phyloP scores from a whole-genome alignment of 2,329 filamentous ascomycete genomes.

The Rhinocladiella mackenziei region DNA sequence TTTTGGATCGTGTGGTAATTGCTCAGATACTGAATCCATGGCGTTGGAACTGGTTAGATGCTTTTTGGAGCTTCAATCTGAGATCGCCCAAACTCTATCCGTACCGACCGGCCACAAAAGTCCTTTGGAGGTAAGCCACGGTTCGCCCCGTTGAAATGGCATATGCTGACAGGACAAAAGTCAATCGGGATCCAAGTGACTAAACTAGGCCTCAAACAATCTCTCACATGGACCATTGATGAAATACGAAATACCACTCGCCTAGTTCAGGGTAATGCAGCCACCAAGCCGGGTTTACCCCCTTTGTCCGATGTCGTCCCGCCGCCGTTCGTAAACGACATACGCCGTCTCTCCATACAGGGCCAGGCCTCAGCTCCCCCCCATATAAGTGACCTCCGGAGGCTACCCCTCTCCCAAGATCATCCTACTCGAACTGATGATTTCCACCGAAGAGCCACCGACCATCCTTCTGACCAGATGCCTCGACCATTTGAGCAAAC shows the following conservation, averaged over 20 bases:
- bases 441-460: slow-evolving; percentile 12
- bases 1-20: slow-evolving; percentile 21
- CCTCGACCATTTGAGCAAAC: slow-evolving; percentile 30
- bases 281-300: slow-evolving; percentile 18
- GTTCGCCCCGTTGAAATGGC: slow-evolving; percentile 6
- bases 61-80: slow-evolving; percentile 22
- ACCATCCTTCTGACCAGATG: slow-evolving; percentile 14
- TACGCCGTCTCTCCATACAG: slow-evolving; percentile 16
- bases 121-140: slow-evolving; percentile 16
- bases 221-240: slow-evolving; percentile 22
- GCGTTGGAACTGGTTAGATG: slow-evolving; percentile 22
- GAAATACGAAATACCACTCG: slow-evolving; percentile 21
- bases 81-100: slow-evolving; percentile 22
- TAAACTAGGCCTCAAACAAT: slow-evolving; percentile 25
- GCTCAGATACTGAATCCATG: slow-evolving; percentile 20
- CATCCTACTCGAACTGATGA: slow-evolving; percentile 19
- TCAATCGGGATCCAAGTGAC: slow-evolving; percentile 17
- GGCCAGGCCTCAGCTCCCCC: slow-evolving; percentile 10
- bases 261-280: slow-evolving; percentile 15
- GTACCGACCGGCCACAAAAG: slow-evolving; percentile 10
- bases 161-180: slow-evolving; percentile 18
- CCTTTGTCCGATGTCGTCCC: slow-evolving; percentile 21
- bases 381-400: slow-evolving; percentile 20
- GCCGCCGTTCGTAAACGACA: slow-evolving; percentile 14
- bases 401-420: slow-evolving; percentile 13